Evolutionary conservation across 805 yeast genomes (phyloP), one percentile per base, ranked within the genome.

Genomic region (Kazachstania martiniae): DNA sequence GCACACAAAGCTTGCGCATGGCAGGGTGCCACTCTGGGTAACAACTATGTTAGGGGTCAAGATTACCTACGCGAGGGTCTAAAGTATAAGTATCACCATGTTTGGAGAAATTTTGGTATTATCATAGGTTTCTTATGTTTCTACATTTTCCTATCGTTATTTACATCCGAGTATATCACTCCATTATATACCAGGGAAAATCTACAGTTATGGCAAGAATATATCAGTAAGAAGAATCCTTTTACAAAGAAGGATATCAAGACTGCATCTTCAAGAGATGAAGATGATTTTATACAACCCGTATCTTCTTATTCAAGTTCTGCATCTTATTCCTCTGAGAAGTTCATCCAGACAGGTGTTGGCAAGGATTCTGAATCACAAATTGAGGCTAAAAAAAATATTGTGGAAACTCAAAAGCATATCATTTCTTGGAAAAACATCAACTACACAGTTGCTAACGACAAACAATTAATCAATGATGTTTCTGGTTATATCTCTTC

Each of bases 21-120:
- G 35, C 68, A 68, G 25, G 84, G 86, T 29, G 62, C 85, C 12
- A 47, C 49, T 2, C 59, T 75, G 3, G 89, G 91, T 32, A 44
- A 51, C 17, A 36, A 43, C 15, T 40, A 42, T 28, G 80, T 81
- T 28, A 47, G 57, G 32, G 93, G 91, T 39, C 68, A 72, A 36
- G 59, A 53, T 32, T 81, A 76, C 46, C 41, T 81, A 30, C 36
- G 38, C 3, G 43, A 46, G 4, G 52, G 73, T 6, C 77, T 59
- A 54, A 46, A 56, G 24, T 83, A 77, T 59, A 44, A 51, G 16
- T 71, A 65, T 46, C 37, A 54, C 19, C 85, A 83, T 53, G 68
- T 70, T 38, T 82, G 94, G 94, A 72, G 93, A 61, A 78, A 82
- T 51, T 63, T 77, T 35, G 94, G 84, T 46, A 72, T 77, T 42